A percentile compares a stretch with the other conserved stretches of the same genome.
phyloP scores from a whole-genome alignment of 2,329 filamentous ascomycete species.

The Arthrobotrys megalospora region DNA sequence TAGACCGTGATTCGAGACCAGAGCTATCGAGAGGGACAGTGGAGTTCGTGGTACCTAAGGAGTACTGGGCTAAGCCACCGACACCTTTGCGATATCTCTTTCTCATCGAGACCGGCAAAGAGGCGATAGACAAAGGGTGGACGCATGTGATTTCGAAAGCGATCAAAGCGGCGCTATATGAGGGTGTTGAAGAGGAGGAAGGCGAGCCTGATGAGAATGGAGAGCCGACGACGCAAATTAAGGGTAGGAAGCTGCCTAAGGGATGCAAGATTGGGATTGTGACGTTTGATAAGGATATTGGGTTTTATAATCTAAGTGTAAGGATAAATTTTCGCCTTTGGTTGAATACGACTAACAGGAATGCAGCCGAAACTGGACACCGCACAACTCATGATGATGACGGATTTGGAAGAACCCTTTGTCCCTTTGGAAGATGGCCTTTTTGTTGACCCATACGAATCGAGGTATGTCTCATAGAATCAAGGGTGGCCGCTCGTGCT shows the following conservation, averaged over 20 bases:
- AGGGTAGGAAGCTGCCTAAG: conserved; percentile 74
- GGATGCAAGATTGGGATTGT: conserved; percentile 93
- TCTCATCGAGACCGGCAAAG: conserved; percentile 91
- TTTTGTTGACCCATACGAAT: conserved; percentile 94
- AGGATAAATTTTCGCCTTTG: conserved; percentile 65
- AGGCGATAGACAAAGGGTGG: conserved; percentile 91
- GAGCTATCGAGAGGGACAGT: conserved; percentile 93
- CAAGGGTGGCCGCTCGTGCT: background rate
- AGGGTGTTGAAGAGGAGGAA: conserved; percentile 72
- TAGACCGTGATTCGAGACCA: conserved; percentile 89
- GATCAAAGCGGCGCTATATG: conserved; percentile 87
- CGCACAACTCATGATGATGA: conserved; percentile 99
- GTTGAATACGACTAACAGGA: background rate
- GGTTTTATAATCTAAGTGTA: conserved; percentile 96
- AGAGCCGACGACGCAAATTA: conserved; percentile 63
- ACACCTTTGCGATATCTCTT: conserved; percentile 84
- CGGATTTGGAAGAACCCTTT: conserved; percentile 96
- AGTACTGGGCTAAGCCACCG: conserved; percentile 97
- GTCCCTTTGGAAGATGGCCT: conserved; percentile 90
- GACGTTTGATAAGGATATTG: conserved; percentile 95
- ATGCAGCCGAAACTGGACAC: conserved; percentile 80
- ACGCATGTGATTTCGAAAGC: conserved; percentile 91
- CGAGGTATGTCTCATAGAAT: conserved; percentile 73
- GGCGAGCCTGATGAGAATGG: conserved; percentile 67
- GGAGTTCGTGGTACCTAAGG: conserved; percentile 96